Base-by-base conservation (phyloP, 768 basidiomycete genomes). In the Tulasnella sp. region DNA sequence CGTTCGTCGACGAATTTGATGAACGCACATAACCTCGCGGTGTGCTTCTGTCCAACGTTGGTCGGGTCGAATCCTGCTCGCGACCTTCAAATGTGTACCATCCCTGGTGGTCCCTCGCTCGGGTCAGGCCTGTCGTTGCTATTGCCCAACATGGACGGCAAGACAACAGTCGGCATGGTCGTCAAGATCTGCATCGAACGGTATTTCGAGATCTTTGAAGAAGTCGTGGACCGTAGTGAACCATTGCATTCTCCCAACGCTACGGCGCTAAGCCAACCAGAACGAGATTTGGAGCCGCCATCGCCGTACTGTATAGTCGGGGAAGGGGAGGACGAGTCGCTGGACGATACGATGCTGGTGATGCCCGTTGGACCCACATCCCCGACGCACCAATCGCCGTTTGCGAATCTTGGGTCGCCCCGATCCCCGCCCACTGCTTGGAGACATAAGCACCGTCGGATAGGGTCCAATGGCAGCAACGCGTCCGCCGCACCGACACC, bases 191-290 rank as follows among this genome's bases (percentile, higher is more conserved):
- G 85, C 67, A 88, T 90, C 49, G 77, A 84, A 63, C 78, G 79
- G 40, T 91, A 90, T 66, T 89, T 83, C 66, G 88, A 91, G 66
- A 72, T 90, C 29, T 91, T 91, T 63, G 87, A 89, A 65, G 88
- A 90, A 62, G 69, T 83, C n/a, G 70, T 67, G 57, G 88, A 89
- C 69, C 77, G 80, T 14, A 75, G 75, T 58, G 86, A 48, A 58
- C 37, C 63, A 36, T 31, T 63, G 29, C 42, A 46, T 60, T 58
- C 57, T n/a, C 31, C 49, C 15, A 36, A 35, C 31, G 36, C 36
- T 4, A 49, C 27, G 2, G 49, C 62, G 29, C 15, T 31, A n/a
- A 29, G 46, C 9, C 31, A 12, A 37, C 14, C 25, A 25, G 59
- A 43, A 31, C n/a, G 27, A 59, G 19, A 29, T 61, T 36, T 5